These are phyloP conservation scores for Eurotiales sp. DNA, from an alignment of 2,329 filamentous ascomycete species.

Conservation along the genomic window DNA sequence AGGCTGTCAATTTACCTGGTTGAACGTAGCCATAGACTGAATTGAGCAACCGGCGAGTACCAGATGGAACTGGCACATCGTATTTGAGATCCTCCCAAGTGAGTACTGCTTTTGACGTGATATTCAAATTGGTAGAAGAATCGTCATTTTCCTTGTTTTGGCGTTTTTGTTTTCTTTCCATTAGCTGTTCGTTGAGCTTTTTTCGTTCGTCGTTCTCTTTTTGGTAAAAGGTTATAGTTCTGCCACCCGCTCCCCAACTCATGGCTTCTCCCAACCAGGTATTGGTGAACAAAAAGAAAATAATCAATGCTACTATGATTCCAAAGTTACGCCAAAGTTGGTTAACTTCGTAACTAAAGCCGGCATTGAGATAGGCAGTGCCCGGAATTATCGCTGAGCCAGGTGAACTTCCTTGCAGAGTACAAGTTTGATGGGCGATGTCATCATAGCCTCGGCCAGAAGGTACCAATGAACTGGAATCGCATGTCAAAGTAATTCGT, in stretches of 20 bases:
- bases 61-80: slow-evolving; percentile 47
- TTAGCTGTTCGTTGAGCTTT: slow-evolving; percentile 10
- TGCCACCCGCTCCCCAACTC: slow-evolving; percentile 35
- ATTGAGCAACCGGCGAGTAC: slow-evolving; percentile 43
- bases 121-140: slow-evolving; percentile 46
- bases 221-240: slow-evolving; percentile 26
- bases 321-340: slow-evolving; percentile 66
- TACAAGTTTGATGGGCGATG: slow-evolving; percentile 75
- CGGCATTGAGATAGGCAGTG: slow-evolving; percentile 62
- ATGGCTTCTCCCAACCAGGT: slow-evolving; percentile 36
- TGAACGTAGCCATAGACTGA: slow-evolving; percentile 49
- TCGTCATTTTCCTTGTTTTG: slow-evolving; percentile 21
- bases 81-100: slow-evolving; percentile 53
- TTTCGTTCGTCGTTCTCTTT: slow-evolving; percentile 24
- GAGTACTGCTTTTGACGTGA: slow-evolving; percentile 53
- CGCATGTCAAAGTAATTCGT: slow-evolving; percentile 65
- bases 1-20: slow-evolving; percentile 47
- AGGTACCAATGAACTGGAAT: slow-evolving; percentile 59
- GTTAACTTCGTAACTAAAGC: slow-evolving; percentile 62
- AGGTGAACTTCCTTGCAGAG: slow-evolving; percentile 65
- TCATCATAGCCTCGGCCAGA: slow-evolving; percentile 67
- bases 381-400: slow-evolving; percentile 65
- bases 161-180: slow-evolving; percentile 10
- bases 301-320: slow-evolving; percentile 35
- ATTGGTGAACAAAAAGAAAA: slow-evolving; percentile 35